Percentiles rank a stretch among this genome's conserved stretches.
phyloP scores from a whole-genome alignment of 106 monocot genomes.

The Amphibolis antarctica region DNA sequence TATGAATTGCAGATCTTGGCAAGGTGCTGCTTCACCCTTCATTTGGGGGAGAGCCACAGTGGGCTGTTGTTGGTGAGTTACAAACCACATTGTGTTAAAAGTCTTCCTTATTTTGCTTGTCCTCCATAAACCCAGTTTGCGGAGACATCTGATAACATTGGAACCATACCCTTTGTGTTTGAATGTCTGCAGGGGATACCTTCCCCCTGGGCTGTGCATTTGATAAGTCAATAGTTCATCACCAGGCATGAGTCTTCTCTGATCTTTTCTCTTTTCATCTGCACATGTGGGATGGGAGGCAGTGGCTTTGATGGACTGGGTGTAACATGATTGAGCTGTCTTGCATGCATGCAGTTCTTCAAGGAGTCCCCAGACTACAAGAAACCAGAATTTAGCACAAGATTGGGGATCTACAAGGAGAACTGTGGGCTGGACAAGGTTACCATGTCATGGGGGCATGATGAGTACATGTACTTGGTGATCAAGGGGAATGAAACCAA shows the following conservation, averaged over 20 bases:
- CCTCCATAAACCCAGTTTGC: neutral
- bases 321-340: neutral
- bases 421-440: constrained; percentile 35
- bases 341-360: constrained; percentile 18
- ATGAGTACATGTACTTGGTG: constrained; percentile 51
- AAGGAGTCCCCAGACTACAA: constrained; percentile 26
- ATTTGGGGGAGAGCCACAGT: constrained; percentile 28
- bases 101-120: too few relatives aligned
- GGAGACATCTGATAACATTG: too few relatives aligned
- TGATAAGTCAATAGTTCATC: constrained; percentile 21
- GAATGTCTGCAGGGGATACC: constrained; percentile 17
- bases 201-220: constrained; percentile 41
- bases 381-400: constrained; percentile 16
- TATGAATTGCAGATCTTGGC: constrained; percentile 23
- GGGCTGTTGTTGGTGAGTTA: constrained; percentile 31
- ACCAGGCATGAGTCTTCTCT: constrained; percentile 10
- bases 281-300: neutral
- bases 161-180: too few relatives aligned
- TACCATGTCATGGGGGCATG: constrained; percentile 44
- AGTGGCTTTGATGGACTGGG: neutral
- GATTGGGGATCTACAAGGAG: constrained; percentile 21
- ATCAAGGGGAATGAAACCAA: constrained; percentile 28
- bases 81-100: too few relatives aligned
- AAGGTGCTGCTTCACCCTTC: constrained; percentile 30
- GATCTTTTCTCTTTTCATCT: too few relatives aligned